Evolutionary conservation across 192 early-diverging fungal genomes (phyloP), one percentile per base, ranked within the genome.

Genomic region (Anaeromyces robustus): DNA sequence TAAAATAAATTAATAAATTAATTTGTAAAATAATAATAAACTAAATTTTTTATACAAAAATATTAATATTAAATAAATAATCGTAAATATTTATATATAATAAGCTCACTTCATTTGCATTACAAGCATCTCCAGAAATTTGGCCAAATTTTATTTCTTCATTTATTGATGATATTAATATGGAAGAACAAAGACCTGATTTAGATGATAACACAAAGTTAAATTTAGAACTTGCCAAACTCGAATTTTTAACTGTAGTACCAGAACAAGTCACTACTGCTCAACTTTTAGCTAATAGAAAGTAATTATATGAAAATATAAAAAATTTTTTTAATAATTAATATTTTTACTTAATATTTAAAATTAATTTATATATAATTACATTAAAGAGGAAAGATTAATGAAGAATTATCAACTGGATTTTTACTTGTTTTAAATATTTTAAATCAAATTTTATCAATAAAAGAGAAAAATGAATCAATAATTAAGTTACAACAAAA

Each of bases 201-300:
- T 68, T 30, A 29, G 78, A 30, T 77, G 43, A 82, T 14, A 77
- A 80, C 7, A 52, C 28, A 29, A 29, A 78, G 22, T 68, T 81
- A 12, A 52, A 29, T 26, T 68, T 84, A 28, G 80, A 84, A 19
- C 11, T 83, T 7, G 17, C 79, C 14, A 39, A 83, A 28, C 77
- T 86, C 28, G 83, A 86, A 77, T 86, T 86, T 79, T 52, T 86
- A 39, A 84, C 77, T 29, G 80, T 86, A 26, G 43, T 86, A 30
- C 85, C 85, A 19, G 85, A 86, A 81, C 83, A 86, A 77, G 80
- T 83, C 2, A 37, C 30, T 31, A 39, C 84, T 16, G 39, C 86
- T 18, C 30, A 81, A 22, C 26, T 80, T 81, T n/a, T 68, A 68
- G 18, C 52, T 9, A 68, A 68, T 22, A 68, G 52, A 68, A 68